Base-by-base conservation (phyloP, 2,329 filamentous ascomycete genomes). In the Colletotrichum scovillei region DNA sequence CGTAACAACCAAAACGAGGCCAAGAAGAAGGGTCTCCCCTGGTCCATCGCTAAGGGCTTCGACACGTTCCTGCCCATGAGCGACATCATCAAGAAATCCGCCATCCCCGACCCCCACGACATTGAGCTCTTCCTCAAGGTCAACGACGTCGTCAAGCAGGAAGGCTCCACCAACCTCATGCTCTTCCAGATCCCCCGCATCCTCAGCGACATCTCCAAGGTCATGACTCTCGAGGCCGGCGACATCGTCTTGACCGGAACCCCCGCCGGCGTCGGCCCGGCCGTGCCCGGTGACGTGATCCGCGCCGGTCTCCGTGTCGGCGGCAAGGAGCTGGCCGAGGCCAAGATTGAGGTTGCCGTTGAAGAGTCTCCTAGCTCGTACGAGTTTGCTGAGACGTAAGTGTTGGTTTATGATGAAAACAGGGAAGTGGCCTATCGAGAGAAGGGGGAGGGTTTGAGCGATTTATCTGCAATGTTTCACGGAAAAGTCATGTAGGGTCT, bases 171-270 rank as follows among this genome's bases (percentile, higher is more conserved):
- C n/a, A 92, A 93, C 78, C 87, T 98, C 79, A 98, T 99, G 94
- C 89, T 99, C 72, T 98, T 97, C 88, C 89, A 90, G 71, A 97
- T 99, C 79, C 95, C 96, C 26, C 88, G 94, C 77, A 92, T 97
- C 76, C 83, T 99, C 80, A 94, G 93, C 79, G 95, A 98, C 85
- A 97, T 99, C 80, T 97, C 94, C 76, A 92, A 92, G 81, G 95
- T 98, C 71, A 98, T 98, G 95, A 95, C 95, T 9, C 87, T 99
- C 72, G 93, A 97, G 83, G 91, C 93, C 79, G 97, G 96, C 62
- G 97, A 99, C 83, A 92, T 99, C 79, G 91, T 99, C 62, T 86
- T 99, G 78, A 99, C 97, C n/a, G 97, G 97, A 22, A 99, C 97
- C 63, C 97, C 97, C 63, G 98, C 98, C 85, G 97, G 97, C 14